Evolutionary conservation across 129 eudicot species (phyloP).

Genomic region (Lonicera japonica): DNA sequence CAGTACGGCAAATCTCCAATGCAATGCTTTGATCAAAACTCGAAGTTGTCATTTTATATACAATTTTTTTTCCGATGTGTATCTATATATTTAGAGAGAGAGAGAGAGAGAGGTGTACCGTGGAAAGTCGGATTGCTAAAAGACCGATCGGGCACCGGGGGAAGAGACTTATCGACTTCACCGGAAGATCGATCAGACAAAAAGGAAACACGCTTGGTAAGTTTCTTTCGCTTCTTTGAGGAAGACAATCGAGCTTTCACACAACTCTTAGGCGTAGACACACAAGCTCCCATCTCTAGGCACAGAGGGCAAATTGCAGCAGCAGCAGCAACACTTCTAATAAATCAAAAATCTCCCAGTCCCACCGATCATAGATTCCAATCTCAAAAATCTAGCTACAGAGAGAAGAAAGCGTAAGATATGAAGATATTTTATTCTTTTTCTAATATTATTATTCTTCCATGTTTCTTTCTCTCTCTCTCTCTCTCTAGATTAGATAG

Average conservation of each 20-base stretch:
- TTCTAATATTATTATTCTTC: neutral
- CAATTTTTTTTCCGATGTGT: neutral
- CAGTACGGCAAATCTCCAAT: neutral
- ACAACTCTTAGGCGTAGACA: conserved; percentile 63
- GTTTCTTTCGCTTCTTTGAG: conserved; percentile 31
- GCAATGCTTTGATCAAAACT: conserved; percentile 7
- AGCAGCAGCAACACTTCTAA: too few species aligned
- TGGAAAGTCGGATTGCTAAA: conserved; percentile 38
- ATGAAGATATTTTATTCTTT: neutral
- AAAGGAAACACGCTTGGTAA: conserved; percentile 41
- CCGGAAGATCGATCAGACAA: conserved; percentile 39
- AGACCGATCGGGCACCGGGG: conserved; percentile 44
- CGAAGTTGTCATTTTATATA: conserved; percentile 7
- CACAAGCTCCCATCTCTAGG: conserved; percentile 72
- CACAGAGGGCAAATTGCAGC: too few species aligned
- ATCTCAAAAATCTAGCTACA: conserved; percentile 12
- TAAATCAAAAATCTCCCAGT: conserved; percentile 1
- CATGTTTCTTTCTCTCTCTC: neutral
- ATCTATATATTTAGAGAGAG: conserved; percentile 10
- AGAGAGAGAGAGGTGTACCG: conserved; percentile 18
- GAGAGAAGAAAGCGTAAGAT: conserved; percentile 19
- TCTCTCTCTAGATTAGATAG: too few species aligned
- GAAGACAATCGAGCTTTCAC: conserved; percentile 40
- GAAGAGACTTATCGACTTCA: conserved; percentile 15
- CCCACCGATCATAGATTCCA: conserved; percentile 11